Conservation (phyloP, 306 rosid species). For the Cicer chorassanicum region DNA sequence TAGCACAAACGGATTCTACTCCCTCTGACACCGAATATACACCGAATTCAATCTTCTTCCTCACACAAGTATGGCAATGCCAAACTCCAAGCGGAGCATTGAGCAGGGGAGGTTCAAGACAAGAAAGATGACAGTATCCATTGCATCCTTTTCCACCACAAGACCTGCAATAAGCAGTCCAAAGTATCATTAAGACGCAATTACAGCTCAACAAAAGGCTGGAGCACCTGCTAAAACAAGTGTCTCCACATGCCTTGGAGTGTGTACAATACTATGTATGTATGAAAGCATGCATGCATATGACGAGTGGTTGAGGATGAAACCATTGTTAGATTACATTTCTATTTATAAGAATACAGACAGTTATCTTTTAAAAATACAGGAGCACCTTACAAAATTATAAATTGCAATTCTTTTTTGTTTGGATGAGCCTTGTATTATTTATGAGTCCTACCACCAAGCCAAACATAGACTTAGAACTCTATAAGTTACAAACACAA, state of each 20-base stretch:
- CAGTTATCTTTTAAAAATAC: neutral
- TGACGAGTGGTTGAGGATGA: neutral
- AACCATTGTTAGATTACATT: neutral
- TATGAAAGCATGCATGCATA: neutral
- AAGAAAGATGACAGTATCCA: constrained; percentile 66
- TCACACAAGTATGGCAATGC: constrained; percentile 64
- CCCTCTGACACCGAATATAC: constrained; percentile 69
- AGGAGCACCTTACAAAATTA: neutral
- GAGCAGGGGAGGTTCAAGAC: constrained; percentile 72
- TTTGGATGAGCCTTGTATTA: neutral
- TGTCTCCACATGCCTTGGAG: neutral
- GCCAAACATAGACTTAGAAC: neutral
- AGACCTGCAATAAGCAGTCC: constrained; percentile 53
- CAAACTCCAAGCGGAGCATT: constrained; percentile 67
- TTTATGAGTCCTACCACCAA: neutral
- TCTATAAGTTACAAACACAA: neutral
- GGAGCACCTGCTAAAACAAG: neutral
- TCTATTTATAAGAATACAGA: neutral
- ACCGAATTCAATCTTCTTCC: constrained; percentile 67
- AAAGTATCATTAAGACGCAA: too few relatives aligned
- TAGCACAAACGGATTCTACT: constrained; percentile 62
- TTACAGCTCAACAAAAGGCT: neutral
- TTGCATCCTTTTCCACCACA: constrained; percentile 73
- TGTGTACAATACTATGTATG: neutral
- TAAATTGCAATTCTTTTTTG: neutral